These are phyloP conservation scores for Trypanosoma boissoni DNA, from an alignment of 208 protist species.

Conservation along the genomic window DNA sequence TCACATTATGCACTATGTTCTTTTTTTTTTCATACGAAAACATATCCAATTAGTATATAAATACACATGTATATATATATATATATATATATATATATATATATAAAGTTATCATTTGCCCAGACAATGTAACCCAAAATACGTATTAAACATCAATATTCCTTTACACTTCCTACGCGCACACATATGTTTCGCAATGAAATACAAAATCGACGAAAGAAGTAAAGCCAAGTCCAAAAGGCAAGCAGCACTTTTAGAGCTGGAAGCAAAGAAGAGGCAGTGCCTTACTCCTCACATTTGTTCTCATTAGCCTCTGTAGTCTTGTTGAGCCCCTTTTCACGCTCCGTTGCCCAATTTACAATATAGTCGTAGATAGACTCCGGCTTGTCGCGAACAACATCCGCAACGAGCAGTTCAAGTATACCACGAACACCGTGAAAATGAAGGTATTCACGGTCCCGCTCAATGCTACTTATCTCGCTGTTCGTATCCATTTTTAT, in stretches of 20 bases:
- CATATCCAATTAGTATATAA: neutral
- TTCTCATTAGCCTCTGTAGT: neutral
- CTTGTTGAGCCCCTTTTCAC: neutral
- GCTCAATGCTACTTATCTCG: slow-evolving; percentile 27
- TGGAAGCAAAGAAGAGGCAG: neutral
- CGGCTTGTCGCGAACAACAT: slow-evolving; percentile 46
- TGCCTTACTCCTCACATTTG: neutral
- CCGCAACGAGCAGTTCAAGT: slow-evolving; percentile 49
- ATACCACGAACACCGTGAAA: slow-evolving; percentile 42
- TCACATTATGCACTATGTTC: neutral
- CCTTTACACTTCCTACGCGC: too few species aligned
- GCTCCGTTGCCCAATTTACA: slow-evolving; percentile 11
- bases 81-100: slow-evolving; percentile 2
- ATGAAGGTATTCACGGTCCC: slow-evolving; percentile 60
- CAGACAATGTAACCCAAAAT: too few species aligned
- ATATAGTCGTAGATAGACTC: slow-evolving; percentile 25
- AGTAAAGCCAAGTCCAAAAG: too few species aligned
- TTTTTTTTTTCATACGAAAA: neutral
- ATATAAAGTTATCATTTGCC: neutral
- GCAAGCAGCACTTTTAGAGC: too few species aligned
- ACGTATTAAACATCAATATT: too few species aligned
- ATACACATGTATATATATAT: neutral
- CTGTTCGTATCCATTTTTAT: slow-evolving; percentile 1
- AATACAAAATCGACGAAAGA: too few species aligned
- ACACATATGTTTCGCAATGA: too few species aligned